A percentile compares a stretch with the other conserved stretches of the same genome.
phyloP scores from a whole-genome alignment of 805 yeast genomes.

The Yamadazyma philogaea region DNA sequence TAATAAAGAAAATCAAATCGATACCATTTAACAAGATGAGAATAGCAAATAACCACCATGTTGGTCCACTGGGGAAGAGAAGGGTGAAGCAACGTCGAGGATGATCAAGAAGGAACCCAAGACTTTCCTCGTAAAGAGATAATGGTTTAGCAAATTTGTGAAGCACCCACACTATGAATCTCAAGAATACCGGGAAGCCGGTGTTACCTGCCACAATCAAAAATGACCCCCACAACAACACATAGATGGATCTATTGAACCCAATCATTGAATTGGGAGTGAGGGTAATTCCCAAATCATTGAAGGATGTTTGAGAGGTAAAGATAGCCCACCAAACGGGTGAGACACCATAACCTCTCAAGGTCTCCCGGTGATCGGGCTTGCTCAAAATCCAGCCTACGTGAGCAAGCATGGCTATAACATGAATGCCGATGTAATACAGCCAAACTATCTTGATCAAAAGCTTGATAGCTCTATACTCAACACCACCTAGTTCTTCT shows the following conservation, averaged over 20 bases:
- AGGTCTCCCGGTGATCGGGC: conserved; percentile 38
- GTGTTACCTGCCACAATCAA: conserved; percentile 91
- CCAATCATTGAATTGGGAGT: conserved; percentile 77
- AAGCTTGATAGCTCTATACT: conserved; percentile 82
- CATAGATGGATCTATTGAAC: conserved; percentile 62
- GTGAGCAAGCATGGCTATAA: conserved; percentile 49
- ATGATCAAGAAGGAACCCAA: conserved; percentile 86
- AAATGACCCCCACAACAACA: conserved; percentile 59
- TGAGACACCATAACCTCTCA: conserved; percentile 57
- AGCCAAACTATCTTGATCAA: conserved; percentile 59
- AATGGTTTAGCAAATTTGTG: conserved; percentile 64
- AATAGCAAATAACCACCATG: conserved; percentile 89
- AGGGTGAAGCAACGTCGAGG: conserved; percentile 96
- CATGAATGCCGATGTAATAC: conserved; percentile 77
- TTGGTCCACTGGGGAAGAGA: conserved; percentile 86
- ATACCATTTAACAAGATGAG: conserved; percentile 67
- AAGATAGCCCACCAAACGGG: conserved; percentile 95
- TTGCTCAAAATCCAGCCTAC: conserved; percentile 59
- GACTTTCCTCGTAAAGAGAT: conserved; percentile 65
- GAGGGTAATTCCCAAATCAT: conserved; percentile 80
- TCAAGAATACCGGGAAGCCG: conserved; percentile 81
- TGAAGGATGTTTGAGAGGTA: conserved; percentile 74
- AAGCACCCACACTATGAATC: conserved; percentile 80
- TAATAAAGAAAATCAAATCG: conserved; percentile 77
- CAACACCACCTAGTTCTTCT: conserved; percentile 96